Percentiles rank a stretch among this genome's conserved stretches.
phyloP scores from a whole-genome alignment of 371 early-diverging fungal species.

The Rhizopus delemar region DNA sequence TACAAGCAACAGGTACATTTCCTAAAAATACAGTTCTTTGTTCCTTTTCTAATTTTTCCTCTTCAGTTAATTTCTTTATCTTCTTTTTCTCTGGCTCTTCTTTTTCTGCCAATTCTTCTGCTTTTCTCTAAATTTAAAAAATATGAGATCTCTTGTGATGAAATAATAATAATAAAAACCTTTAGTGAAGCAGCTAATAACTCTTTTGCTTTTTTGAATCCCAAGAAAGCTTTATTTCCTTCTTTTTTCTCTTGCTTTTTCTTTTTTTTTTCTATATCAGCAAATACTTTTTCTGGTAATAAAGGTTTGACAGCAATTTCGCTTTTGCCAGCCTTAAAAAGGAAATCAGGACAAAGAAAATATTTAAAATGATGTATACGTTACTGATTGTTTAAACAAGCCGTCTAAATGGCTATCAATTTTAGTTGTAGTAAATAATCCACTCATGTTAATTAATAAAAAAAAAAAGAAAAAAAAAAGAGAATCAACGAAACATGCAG shows the following conservation, averaged over 20 bases:
- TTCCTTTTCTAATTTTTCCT: conserved; percentile 55
- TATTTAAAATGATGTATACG: background rate
- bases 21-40: conserved; percentile 81
- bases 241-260: conserved; percentile 30
- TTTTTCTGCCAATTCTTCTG: conserved; percentile 14
- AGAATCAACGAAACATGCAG: background rate
- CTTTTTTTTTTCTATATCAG: conserved; percentile 25
- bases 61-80: conserved; percentile 26
- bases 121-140: conserved; percentile 22
- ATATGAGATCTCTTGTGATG: conserved; percentile 14
- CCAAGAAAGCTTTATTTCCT: conserved; percentile 33
- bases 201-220: conserved; percentile 36
- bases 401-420: conserved; percentile 25
- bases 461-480: conserved; percentile 3
- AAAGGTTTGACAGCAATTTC: conserved; percentile 27
- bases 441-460: conserved; percentile 17
- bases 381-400: conserved; percentile 28
- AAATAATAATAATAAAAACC: conserved; percentile 18
- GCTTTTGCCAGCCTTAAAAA: conserved; percentile 31
- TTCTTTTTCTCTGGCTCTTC: conserved; percentile 26
- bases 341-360: background rate
- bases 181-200: conserved; percentile 30
- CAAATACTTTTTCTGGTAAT: conserved; percentile 9
- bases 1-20: conserved; percentile 69
- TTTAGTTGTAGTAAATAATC: conserved; percentile 20